Percentiles rank a stretch among this genome's conserved stretches.
These are phyloP conservation scores for Phytophthora pluvialis DNA, from an alignment of 352 stramenopile genomes.

Conservation along the genomic window DNA sequence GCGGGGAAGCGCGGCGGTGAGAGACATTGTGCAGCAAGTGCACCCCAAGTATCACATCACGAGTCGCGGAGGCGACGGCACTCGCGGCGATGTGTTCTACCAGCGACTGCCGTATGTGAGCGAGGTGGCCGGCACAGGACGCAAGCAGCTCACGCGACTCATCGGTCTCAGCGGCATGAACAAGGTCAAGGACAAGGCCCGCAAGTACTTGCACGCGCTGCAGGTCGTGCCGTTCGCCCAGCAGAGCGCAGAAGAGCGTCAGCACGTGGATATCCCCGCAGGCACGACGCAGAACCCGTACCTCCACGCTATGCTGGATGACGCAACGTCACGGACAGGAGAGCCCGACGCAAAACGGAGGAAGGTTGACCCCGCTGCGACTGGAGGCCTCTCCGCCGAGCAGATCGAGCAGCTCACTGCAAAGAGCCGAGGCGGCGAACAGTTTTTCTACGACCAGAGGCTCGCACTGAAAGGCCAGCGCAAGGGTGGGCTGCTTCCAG, in stretches of 20 bases:
- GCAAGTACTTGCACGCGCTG: constrained; percentile 84
- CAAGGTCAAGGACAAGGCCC: constrained; percentile 68
- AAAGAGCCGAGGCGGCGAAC: constrained; percentile 41
- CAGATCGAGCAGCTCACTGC: constrained; percentile 71
- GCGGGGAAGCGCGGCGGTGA: constrained; percentile 35
- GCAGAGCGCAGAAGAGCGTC: constrained; percentile 32
- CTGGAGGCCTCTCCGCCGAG: constrained; percentile 56
- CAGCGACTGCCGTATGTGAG: constrained; percentile 84
- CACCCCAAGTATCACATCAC: constrained; percentile 83
- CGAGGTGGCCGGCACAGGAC: constrained; percentile 42
- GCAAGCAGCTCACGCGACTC: constrained; percentile 72
- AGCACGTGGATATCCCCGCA: constrained; percentile 65
- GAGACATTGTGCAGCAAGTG: constrained; percentile 47
- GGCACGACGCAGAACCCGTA: constrained; percentile 83
- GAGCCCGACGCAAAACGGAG: constrained; percentile 53
- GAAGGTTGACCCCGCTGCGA: constrained; percentile 32
- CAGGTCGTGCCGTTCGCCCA: constrained; percentile 55
- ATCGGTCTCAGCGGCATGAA: constrained; percentile 74
- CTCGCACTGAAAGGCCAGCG: constrained; percentile 62
- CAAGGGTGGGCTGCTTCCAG: constrained; percentile 44
- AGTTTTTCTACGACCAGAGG: constrained; percentile 85
- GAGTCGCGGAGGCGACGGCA: constrained; percentile 47
- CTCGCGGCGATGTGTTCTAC: constrained; percentile 64
- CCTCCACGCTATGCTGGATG: constrained; percentile 40
- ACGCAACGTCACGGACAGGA: constrained; percentile 17